A percentile compares a stretch with the other conserved stretches of the same genome.
Conservation (phyloP, 1,284 basidiomycete species). For the Trichosporon ovoides region DNA sequence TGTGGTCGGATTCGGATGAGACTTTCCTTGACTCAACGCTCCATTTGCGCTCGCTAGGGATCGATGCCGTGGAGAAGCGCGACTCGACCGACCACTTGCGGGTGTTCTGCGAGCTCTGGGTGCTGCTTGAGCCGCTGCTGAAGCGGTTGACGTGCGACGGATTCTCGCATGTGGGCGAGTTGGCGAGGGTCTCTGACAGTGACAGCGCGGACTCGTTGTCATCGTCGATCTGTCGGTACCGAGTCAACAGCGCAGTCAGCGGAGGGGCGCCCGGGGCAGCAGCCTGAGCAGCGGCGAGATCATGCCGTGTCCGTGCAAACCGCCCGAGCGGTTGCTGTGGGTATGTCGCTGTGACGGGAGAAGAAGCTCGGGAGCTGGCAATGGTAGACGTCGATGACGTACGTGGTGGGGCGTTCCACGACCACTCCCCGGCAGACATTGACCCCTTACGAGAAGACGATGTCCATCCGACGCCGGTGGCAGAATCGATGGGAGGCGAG, state of each 20-base stretch:
- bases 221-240: constrained; percentile 23
- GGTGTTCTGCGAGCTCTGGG: constrained; percentile 1
- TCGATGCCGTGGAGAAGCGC: not conserved
- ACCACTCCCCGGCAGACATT: not conserved
- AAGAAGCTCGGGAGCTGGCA: constrained; percentile 11
- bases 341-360: constrained; percentile 11
- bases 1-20: constrained; percentile 17
- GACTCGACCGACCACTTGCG: constrained; percentile 18
- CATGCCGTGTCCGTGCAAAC: constrained; percentile 35
- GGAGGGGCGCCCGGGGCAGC: constrained; percentile 14
- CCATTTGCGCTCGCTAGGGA: constrained; percentile 7
- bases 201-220: constrained; percentile 12
- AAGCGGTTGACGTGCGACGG: not conserved
- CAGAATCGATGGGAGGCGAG: constrained; percentile 17
- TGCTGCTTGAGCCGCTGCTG: constrained; percentile 1
- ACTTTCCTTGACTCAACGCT: constrained; percentile 9
- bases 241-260: constrained; percentile 21
- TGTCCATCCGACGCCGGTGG: constrained; percentile 20
- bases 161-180: constrained; percentile 14
- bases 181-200: constrained; percentile 13
- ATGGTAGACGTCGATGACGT: constrained; percentile 12
- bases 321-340: constrained; percentile 23
- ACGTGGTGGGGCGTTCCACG: constrained; percentile 10
- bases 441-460: constrained; percentile 2
- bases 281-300: constrained; percentile 18